Evolutionary conservation across 371 early-diverging fungal species (phyloP), one percentile per base, ranked within the genome.

Genomic region (Mucor racemosus): DNA sequence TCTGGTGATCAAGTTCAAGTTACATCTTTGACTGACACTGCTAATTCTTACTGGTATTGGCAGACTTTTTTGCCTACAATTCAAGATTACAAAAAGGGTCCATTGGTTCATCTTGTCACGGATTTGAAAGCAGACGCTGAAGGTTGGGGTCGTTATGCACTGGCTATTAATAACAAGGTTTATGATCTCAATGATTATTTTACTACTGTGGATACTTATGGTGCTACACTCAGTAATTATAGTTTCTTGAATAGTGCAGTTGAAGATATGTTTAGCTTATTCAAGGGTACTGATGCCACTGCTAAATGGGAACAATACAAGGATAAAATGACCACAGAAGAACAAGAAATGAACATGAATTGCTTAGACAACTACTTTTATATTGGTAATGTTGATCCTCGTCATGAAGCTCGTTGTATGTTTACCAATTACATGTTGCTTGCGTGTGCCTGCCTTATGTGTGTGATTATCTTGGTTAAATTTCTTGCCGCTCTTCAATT

Each of bases 401-500:
- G 97, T 38, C 81, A 91, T 26, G 83, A 88, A 1, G 72, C 88
- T 40, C 82, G 79, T 39, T 97, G 97, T 80, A 82, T 87, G 66
- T 91, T 97, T 75, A 87, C 92, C 58, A 94, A 95, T 75, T 94
- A 92, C 70, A 77, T 97, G 41, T 75, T 97, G 42, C 80, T 97
- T 33, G 88, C 89, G 1, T 81, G 87, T 26, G 91, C 96, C 6
- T 74, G 85, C 53, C 68, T 96, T 42, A 82, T 97, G 70, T 88
- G 91, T 15, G 66, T 84, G 63, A 89, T 95, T 13, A 92, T 95
- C 41, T 82, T 89, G 38, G 84, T 97, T 74, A 97, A 97, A 82
- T 95, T 94, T 61, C 79, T 96, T 69, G 92, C 96, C 1, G 96
- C 97, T 0, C 77, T 97, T 71, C 96, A 94, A 67, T 87, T 97